These are phyloP conservation scores for Brettanomyces custersianus DNA, from an alignment of 805 yeast genomes.

Conservation along the genomic window DNA sequence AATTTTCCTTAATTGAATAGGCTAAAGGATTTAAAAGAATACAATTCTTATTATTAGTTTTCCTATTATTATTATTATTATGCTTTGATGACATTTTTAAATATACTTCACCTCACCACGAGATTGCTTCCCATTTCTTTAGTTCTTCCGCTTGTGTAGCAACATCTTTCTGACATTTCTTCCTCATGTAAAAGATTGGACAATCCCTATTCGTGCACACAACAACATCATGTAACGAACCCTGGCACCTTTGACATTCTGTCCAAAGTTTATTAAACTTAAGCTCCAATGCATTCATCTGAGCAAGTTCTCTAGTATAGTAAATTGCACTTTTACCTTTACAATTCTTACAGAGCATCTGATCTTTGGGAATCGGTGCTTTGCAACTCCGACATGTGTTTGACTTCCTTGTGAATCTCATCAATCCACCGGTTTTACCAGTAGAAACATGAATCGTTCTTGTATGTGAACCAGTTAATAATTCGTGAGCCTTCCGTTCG, in stretches of 20 bases:
- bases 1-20: no score
- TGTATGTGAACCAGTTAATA: slow-evolving; percentile 79
- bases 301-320: slow-evolving; percentile 73
- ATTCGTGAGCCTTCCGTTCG: slow-evolving; percentile 67
- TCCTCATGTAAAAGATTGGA: slow-evolving; percentile 96
- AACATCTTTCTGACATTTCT: slow-evolving; percentile 71
- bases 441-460: slow-evolving; percentile 65
- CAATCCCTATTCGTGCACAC: slow-evolving; percentile 93
- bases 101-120: no score
- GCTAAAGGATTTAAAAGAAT: no score
- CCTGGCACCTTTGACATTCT: slow-evolving; percentile 96
- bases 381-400: slow-evolving; percentile 86
- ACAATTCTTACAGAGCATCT: slow-evolving; percentile 67
- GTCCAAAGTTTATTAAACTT: slow-evolving; percentile 92
- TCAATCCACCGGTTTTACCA: slow-evolving; percentile 71
- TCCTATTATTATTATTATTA: no score
- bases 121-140: slow-evolving; percentile 54
- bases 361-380: slow-evolving; percentile 55
- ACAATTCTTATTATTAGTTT: no score
- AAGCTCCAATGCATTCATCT: slow-evolving; percentile 70
- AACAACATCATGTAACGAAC: slow-evolving; percentile 91
- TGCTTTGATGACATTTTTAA: no score
- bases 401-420: slow-evolving; percentile 86
- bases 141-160: slow-evolving; percentile 48
- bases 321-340: slow-evolving; percentile 61